Conservation (phyloP, 305 asterid genomes). For the Fraxinus xanthoxyloides region DNA sequence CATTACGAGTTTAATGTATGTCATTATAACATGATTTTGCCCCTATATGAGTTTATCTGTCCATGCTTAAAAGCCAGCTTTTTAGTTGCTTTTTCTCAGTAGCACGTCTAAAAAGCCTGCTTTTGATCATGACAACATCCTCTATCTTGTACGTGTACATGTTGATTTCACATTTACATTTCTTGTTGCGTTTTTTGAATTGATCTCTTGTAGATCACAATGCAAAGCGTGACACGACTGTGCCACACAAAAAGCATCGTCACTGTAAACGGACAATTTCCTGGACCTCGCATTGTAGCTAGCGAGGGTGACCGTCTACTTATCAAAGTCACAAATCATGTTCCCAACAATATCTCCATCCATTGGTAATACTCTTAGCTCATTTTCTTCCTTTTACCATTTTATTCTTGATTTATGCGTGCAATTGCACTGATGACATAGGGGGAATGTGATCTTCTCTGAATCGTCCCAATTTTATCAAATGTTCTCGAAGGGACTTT, state of each 20-base stretch:
- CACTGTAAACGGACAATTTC: conserved; percentile 48
- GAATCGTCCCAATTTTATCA: not conserved
- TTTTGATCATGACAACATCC: not conserved
- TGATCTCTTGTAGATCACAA: conserved; percentile 30
- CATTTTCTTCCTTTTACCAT: not conserved
- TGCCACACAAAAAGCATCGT: conserved; percentile 49
- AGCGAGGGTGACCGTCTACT: conserved; percentile 48
- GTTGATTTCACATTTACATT: not conserved
- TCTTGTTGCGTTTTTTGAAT: not conserved
- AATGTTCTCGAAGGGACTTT: not conserved
- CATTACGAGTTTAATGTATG: conserved; percentile 48
- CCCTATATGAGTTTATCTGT: not conserved
- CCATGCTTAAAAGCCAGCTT: not conserved
- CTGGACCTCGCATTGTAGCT: conserved; percentile 44
- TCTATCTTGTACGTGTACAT: not conserved
- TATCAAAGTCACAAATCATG: conserved; percentile 50
- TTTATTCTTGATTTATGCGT: not conserved
- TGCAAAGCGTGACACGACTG: conserved; percentile 41
- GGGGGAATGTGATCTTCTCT: not conserved
- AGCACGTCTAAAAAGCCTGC: not conserved
- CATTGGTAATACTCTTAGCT: conserved; percentile 35
- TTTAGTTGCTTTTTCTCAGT: not conserved
- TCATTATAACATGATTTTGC: not conserved
- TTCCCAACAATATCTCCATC: conserved; percentile 39
- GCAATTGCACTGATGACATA: not conserved